phyloP scores from a whole-genome alignment of 2,329 filamentous ascomycete species.

The Colletotrichum tanaceti region DNA sequence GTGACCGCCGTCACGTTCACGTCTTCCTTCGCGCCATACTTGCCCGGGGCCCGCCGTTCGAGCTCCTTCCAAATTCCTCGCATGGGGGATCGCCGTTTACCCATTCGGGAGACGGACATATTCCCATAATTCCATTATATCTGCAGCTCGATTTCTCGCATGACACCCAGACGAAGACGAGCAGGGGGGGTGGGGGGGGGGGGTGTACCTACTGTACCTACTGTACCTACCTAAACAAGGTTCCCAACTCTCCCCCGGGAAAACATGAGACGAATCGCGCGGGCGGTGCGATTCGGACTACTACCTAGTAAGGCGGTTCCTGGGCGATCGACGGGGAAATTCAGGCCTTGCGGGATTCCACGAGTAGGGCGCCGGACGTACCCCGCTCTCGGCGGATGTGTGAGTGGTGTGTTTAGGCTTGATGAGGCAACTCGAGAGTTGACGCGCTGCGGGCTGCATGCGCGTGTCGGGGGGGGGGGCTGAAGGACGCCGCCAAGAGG shows the following conservation, averaged over 20 bases:
- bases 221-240: no score
- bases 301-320: no score
- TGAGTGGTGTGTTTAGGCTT: constrained; percentile 26
- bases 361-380: constrained; percentile 23
- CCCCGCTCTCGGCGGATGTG: constrained; percentile 22
- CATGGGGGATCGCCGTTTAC: neutral
- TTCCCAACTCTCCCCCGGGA: no score
- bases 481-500: constrained; percentile 9
- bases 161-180: neutral
- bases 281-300: neutral
- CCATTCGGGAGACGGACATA: neutral
- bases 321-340: constrained; percentile 24
- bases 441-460: neutral
- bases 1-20: neutral
- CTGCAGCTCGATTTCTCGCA: constrained; percentile 3
- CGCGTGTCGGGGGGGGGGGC: no score
- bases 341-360: constrained; percentile 23
- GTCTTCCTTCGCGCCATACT: constrained; percentile 24
- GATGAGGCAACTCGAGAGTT: constrained; percentile 20
- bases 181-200: no score
- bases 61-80: neutral
- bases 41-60: constrained; percentile 17
- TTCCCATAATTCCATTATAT: neutral
- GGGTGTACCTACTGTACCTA: no score
- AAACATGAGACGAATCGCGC: neutral